These are phyloP conservation scores for Saccharomyces hybrid DNA, from an alignment of 1,139 yeast genomes.

Conservation along the genomic window DNA sequence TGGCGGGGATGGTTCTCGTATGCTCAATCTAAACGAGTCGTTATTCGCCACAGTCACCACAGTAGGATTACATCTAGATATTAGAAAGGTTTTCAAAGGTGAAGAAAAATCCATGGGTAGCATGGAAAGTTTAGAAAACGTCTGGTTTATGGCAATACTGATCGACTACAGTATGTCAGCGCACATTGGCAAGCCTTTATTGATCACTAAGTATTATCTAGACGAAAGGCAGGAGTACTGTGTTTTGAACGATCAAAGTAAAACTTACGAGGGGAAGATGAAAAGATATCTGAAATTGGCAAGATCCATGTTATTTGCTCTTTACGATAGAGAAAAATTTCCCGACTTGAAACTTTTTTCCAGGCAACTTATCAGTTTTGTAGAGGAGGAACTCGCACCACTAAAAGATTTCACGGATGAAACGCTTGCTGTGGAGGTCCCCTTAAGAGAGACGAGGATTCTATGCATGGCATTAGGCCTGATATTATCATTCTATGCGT, in stretches of 20 bases:
- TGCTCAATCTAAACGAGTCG: conserved; percentile 14
- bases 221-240: conserved; percentile 9
- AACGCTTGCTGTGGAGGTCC: conserved; percentile 7
- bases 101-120: conserved; percentile 20
- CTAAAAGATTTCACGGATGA: conserved; percentile 15
- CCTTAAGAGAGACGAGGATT: conserved; percentile 11
- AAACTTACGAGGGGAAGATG: conserved; percentile 10
- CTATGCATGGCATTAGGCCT: conserved; percentile 10
- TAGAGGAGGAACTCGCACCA: conserved; percentile 20
- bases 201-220: conserved; percentile 16
- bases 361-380: conserved; percentile 12
- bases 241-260: conserved; percentile 5
- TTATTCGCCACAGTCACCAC: conserved; percentile 24
- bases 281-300: conserved; percentile 16
- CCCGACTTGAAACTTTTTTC: conserved; percentile 14
- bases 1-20: conserved; percentile 29
- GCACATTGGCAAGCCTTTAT: conserved; percentile 27
- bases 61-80: conserved; percentile 31
- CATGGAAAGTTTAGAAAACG: conserved; percentile 16
- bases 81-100: conserved; percentile 18
- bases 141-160: conserved; percentile 27
- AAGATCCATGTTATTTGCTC: conserved; percentile 16
- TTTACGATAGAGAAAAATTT: conserved; percentile 8
- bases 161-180: conserved; percentile 28
- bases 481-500: conserved; percentile 10